Evolutionary conservation across 2,329 filamentous ascomycete genomes (phyloP), one percentile per base, ranked within the genome.

Genomic region (Ophiosphaerella korrae): DNA sequence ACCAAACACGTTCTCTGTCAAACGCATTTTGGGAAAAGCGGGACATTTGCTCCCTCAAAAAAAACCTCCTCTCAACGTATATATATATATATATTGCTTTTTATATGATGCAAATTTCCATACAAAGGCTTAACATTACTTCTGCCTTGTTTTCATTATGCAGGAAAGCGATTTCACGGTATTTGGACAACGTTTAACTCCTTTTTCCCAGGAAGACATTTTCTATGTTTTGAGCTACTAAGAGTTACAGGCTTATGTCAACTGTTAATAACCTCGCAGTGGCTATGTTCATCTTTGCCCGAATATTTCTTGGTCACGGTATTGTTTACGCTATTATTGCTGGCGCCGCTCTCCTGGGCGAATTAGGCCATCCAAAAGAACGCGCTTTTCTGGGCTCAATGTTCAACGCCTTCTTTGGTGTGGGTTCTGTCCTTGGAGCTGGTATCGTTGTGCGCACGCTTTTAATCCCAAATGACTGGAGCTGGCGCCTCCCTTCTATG

Each of bases 331-430:
- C 84, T 0, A 85, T 88, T 61, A 84, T 87, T 74, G 79, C 80
- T 3, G 86, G 85, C 7, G 85, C 85, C 2, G 77, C 88, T 45
- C 78, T 88, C 7, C 78, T 88, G 2, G 84, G 83, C 5, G 86
- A 88, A 74, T 81, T 88, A 43, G 84, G 82, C 63, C 86, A 88
- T 62, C 85, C 86, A 4, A 86, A 88, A 65, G 85, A 89, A 67
- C 84, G 86, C 55, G 84, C 81, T 5, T 83, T 82, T 8, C 77
- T 88, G 14, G 88, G 85, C 0, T 79, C 84, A n/a, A 80, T 88
- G 55, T 88, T 88, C 74, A 88, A 88, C 69, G 87, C 84, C 53
- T 75, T 88, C 50, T 89, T 84, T 81, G 86, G 87, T 61, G 69
- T 85, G 42, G 84, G 84, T 12, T 73, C 74, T 6, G 68, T 80